Conservation (phyloP, 768 basidiomycete species). For the Daedaleopsis sinensis region DNA sequence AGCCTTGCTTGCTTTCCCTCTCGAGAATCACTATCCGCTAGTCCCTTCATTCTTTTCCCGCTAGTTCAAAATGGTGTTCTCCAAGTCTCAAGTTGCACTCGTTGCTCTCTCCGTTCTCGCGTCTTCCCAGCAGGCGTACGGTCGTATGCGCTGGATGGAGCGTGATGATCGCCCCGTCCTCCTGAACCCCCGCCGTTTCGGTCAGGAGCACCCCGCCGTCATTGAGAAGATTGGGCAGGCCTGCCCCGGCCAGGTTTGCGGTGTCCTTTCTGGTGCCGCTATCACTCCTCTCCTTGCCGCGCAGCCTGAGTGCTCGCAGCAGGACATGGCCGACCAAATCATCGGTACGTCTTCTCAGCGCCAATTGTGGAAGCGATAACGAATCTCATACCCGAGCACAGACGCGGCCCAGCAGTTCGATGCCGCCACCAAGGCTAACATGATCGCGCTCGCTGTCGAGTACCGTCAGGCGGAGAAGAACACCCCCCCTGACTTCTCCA, state of each 20-base stretch:
- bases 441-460: constrained; percentile 54
- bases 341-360: constrained; percentile 43
- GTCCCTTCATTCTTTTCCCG: constrained; percentile 11
- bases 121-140: constrained; percentile 21
- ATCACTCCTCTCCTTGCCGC: constrained; percentile 55
- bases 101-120: constrained; percentile 26
- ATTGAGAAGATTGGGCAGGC: constrained; percentile 47
- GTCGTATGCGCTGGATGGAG: constrained; percentile 50
- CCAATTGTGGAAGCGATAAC: not conserved
- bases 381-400: constrained; percentile 21
- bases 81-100: constrained; percentile 21
- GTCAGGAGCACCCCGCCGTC: constrained; percentile 51
- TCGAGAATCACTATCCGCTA: constrained; percentile 10
- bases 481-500: constrained; percentile 59
- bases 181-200: constrained; percentile 56
- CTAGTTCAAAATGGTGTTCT: constrained; percentile 26
- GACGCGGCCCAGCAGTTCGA: constrained; percentile 58
- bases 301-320: constrained; percentile 56
- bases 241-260: constrained; percentile 53
- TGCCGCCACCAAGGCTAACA: constrained; percentile 48
- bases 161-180: constrained; percentile 47
- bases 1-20: constrained; percentile 28
- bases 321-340: constrained; percentile 59
- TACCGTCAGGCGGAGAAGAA: constrained; percentile 64
- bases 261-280: constrained; percentile 49